Percentiles rank a stretch among this genome's conserved stretches.
Evolutionary conservation across 345 rosid species (phyloP).

Genomic region (Theobroma cacao): DNA sequence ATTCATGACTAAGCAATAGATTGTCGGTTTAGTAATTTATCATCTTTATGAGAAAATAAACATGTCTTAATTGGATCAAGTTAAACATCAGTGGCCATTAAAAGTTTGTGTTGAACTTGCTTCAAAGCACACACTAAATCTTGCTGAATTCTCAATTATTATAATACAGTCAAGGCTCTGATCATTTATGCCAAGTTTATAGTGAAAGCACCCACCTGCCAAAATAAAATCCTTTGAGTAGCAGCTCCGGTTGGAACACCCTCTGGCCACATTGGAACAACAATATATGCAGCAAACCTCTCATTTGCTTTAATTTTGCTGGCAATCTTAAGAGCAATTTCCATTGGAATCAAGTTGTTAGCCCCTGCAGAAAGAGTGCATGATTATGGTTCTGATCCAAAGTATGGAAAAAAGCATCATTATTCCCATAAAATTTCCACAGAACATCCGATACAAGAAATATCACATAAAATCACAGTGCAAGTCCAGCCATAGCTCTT

Average conservation of each 20-base stretch:
- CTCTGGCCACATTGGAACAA: constrained; percentile 97
- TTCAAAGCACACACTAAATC: background rate
- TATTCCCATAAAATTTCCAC: background rate
- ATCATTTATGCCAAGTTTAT: constrained; percentile 11
- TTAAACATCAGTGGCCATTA: background rate
- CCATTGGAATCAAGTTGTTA: constrained; percentile 92
- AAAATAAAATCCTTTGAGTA: constrained; percentile 88
- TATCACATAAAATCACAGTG: background rate
- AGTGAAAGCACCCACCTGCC: constrained; percentile 64
- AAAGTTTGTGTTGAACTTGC: background rate
- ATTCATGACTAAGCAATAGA: background rate
- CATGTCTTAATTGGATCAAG: background rate
- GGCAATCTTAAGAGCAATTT: constrained; percentile 90
- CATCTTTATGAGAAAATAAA: background rate
- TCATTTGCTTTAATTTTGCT: constrained; percentile 82
- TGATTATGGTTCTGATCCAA: background rate
- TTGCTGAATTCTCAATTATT: background rate
- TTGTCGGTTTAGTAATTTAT: background rate
- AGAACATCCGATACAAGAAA: background rate
- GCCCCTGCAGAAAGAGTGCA: constrained; percentile 56
- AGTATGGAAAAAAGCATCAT: background rate
- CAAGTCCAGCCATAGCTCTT: background rate
- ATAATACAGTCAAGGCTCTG: constrained; percentile 2
- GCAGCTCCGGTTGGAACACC: constrained; percentile 89
- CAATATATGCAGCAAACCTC: constrained; percentile 91